Base-by-base conservation (phyloP, 2,329 filamentous ascomycete genomes). In the Botrytis paeoniae region DNA sequence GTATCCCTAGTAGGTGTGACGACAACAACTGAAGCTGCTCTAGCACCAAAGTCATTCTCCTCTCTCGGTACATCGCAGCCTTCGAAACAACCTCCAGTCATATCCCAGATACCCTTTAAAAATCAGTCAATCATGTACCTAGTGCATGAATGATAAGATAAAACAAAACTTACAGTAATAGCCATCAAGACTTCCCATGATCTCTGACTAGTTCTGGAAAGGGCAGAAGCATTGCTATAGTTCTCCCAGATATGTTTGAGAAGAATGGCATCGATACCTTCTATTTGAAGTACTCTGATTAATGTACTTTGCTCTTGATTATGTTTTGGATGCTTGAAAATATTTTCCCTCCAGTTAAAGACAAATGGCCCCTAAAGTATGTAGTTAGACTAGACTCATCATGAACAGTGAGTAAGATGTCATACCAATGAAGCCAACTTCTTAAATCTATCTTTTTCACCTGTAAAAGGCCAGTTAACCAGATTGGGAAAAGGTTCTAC, bases 61-160 rank as follows among this genome's bases (percentile, higher is more conserved):
- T 70, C 76, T 59, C 32, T 54, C 18, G 70, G 51, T 22, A n/a
- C 14, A 25, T 72, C 64, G 12, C 70, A 72, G 7, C 39, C 10
- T 16, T 61, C 43, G 22, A 45, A 72, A 61, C 48, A 45, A 14
- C 70, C 64, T n/a, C 51, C 62, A 25, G 57, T 51, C 25, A 72
- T 20, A n/a, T 72, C 70, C 70, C 70, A 72, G 16, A 69, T 61
- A 29, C 66, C 70, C 70, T 72, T 18, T 16, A 20, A 29, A 22
- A 0, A 48, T n/a, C 16, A 29, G 20, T 69, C 29, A 61, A 63
- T 6, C 20, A 41, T 41, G 32, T 22, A n/a, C 12, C 1, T n/a
- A 35, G 25, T 25, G 7, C 16, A n/a, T 69, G 7, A 37, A 39
- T 4, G 4, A 60, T 20, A 22, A 43, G 35, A 29, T 9, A 16